A percentile compares a stretch with the other conserved stretches of the same genome.
Evolutionary conservation across 208 protist genomes (phyloP).

Genomic region (Acanthamoeba sp.): DNA sequence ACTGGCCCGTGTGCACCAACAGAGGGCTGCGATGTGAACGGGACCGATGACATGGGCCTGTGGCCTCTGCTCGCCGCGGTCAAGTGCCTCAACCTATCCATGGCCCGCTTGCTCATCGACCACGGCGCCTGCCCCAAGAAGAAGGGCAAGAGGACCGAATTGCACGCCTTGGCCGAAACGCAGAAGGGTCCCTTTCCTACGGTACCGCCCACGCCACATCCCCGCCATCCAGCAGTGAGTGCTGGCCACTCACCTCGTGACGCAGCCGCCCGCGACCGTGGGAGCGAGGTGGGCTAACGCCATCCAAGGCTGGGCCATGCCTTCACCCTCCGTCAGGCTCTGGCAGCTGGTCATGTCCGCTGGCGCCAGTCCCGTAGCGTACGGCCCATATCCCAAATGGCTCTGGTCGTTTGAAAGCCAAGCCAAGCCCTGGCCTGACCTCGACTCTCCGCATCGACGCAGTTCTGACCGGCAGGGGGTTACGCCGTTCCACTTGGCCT

Average conservation of each 20-base stretch:
- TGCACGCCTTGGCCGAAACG: background rate
- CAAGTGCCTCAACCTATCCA: background rate
- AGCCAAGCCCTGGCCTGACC: too few relatives aligned
- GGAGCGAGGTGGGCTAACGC: background rate
- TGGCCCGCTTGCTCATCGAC: conserved; percentile 18
- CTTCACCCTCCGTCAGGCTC: background rate
- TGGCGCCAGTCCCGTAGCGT: too few relatives aligned
- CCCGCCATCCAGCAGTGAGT: too few relatives aligned
- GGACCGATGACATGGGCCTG: background rate
- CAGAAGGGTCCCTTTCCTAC: conserved; percentile 22
- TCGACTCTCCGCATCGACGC: background rate
- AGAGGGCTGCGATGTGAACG: background rate
- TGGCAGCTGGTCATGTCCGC: background rate
- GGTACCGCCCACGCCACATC: background rate
- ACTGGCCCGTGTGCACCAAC: background rate
- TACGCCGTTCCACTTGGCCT: background rate
- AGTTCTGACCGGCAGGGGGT: background rate
- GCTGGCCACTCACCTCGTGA: background rate
- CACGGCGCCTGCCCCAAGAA: background rate
- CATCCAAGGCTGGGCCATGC: background rate
- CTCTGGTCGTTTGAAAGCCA: background rate
- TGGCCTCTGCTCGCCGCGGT: conserved; percentile 12
- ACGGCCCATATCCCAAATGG: too few relatives aligned
- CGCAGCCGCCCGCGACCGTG: background rate
- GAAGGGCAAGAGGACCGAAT: background rate